Conservation (phyloP, 2,329 filamentous ascomycete species). For the Penicillium psychrosexuale region DNA sequence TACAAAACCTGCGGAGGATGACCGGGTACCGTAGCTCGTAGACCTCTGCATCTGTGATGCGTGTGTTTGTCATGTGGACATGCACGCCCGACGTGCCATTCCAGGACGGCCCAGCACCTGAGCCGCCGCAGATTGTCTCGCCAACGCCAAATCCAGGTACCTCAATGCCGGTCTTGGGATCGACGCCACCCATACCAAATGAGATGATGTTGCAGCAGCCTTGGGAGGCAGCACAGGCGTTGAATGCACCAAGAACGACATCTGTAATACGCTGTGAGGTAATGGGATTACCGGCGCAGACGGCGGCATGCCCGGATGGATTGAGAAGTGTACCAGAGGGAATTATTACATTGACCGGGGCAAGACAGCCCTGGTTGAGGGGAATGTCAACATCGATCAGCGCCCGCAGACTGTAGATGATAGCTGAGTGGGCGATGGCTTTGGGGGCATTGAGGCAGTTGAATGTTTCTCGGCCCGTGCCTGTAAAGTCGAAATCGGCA, state of each 20-base stretch:
- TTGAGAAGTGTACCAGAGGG: slow-evolving; percentile 63
- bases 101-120: slow-evolving; percentile 69
- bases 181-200: slow-evolving; percentile 13
- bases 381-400: slow-evolving; percentile 76
- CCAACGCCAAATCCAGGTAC: slow-evolving; percentile 65
- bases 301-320: slow-evolving; percentile 67
- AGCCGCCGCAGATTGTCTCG: slow-evolving; percentile 76
- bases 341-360: slow-evolving; percentile 67
- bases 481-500: slow-evolving; percentile 69
- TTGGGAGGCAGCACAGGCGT: slow-evolving; percentile 69
- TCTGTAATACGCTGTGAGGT: slow-evolving; percentile 74
- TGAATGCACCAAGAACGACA: slow-evolving; percentile 71
- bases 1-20: slow-evolving; percentile 64
- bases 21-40: slow-evolving; percentile 75
- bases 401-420: slow-evolving; percentile 58
- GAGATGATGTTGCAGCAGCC: slow-evolving; percentile 71
- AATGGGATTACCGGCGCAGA: slow-evolving; percentile 73
- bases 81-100: slow-evolving; percentile 70
- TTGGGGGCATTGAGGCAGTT: slow-evolving; percentile 73
- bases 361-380: slow-evolving; percentile 74
- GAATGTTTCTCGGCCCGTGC: slow-evolving; percentile 62
- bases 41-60: slow-evolving; percentile 77
- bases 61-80: slow-evolving; percentile 80
- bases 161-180: slow-evolving; percentile 13
- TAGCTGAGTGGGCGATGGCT: slow-evolving; percentile 65